Conservation (phyloP, 768 basidiomycete species). For the Dentipellis fragilis region DNA sequence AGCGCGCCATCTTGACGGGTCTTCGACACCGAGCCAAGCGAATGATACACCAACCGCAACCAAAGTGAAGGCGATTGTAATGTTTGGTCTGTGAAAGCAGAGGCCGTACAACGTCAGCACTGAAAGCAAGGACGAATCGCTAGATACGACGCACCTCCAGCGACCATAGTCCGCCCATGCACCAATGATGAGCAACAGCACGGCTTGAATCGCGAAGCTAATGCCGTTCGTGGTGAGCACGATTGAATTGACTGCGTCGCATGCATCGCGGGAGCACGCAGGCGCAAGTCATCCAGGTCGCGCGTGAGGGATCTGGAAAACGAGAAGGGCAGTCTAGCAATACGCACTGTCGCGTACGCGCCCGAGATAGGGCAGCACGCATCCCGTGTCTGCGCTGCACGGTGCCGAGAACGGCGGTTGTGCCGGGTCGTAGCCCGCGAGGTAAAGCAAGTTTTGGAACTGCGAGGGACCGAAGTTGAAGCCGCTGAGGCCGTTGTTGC, state of each 20-base stretch:
- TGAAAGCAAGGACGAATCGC: background rate
- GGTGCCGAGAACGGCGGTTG: slow-evolving; percentile 40
- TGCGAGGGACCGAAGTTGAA: slow-evolving; percentile 70
- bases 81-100: slow-evolving; percentile 45
- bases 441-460: slow-evolving; percentile 63
- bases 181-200: slow-evolving; percentile 52
- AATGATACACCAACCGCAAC: slow-evolving; percentile 60
- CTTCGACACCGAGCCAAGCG: slow-evolving; percentile 68
- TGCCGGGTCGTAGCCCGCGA: slow-evolving; percentile 66
- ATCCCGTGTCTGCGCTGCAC: slow-evolving; percentile 39
- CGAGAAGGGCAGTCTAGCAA: no score
- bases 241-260: slow-evolving; percentile 55
- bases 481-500: slow-evolving; percentile 59
- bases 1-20: slow-evolving; percentile 52
- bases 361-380: slow-evolving; percentile 61
- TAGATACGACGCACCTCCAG: slow-evolving; percentile 42
- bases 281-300: background rate
- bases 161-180: slow-evolving; percentile 79
- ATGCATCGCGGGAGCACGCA: background rate
- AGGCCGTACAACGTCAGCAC: background rate
- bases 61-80: slow-evolving; percentile 66
- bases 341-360: slow-evolving; percentile 46
- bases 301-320: background rate
- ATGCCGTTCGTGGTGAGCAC: slow-evolving; percentile 74
- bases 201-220: slow-evolving; percentile 68